Evolutionary conservation across 2,329 filamentous ascomycete genomes (phyloP).

Genomic region (Trichoderma endophyticum): DNA sequence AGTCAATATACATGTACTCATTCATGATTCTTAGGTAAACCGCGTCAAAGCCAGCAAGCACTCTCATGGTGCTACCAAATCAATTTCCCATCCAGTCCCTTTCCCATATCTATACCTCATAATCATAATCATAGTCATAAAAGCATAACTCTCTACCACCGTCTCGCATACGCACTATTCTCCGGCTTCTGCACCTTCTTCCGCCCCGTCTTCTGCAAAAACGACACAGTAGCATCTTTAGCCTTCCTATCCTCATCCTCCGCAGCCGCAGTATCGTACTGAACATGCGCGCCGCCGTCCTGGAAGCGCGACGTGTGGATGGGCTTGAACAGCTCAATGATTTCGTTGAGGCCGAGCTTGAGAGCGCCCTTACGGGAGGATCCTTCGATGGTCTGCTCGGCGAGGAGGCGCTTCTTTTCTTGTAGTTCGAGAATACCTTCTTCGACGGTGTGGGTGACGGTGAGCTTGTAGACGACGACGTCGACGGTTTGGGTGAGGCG

Average conservation of each 20-base stretch:
- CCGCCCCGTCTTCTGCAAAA: slow-evolving; percentile 28
- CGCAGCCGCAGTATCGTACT: not conserved
- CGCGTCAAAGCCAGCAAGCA: not conserved
- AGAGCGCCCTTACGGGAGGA: slow-evolving; percentile 68
- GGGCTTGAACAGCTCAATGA: slow-evolving; percentile 81
- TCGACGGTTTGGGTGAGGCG: slow-evolving; percentile 96
- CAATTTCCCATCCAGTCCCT: not conserved
- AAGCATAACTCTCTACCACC: slow-evolving; percentile 34
- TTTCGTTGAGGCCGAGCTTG: slow-evolving; percentile 90
- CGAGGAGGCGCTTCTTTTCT: slow-evolving; percentile 86
- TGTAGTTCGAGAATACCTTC: slow-evolving; percentile 93
- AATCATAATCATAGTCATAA: not conserved
- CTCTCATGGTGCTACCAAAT: not conserved
- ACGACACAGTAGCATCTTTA: slow-evolving; percentile 26
- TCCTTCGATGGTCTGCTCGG: slow-evolving; percentile 86
- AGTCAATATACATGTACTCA: not conserved
- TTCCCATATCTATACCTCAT: not conserved
- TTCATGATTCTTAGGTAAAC: not conserved
- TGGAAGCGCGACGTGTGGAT: slow-evolving; percentile 36
- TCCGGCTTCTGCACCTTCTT: slow-evolving; percentile 31
- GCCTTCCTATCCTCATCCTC: slow-evolving; percentile 22
- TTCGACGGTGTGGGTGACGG: slow-evolving; percentile 82
- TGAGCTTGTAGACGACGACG: slow-evolving; percentile 93
- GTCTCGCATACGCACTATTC: slow-evolving; percentile 40
- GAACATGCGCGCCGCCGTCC: not conserved